Percentiles rank a stretch among this genome's conserved stretches.
These are phyloP conservation scores for Epichloe bromicola DNA, from an alignment of 2,329 filamentous ascomycete genomes.

Conservation along the genomic window DNA sequence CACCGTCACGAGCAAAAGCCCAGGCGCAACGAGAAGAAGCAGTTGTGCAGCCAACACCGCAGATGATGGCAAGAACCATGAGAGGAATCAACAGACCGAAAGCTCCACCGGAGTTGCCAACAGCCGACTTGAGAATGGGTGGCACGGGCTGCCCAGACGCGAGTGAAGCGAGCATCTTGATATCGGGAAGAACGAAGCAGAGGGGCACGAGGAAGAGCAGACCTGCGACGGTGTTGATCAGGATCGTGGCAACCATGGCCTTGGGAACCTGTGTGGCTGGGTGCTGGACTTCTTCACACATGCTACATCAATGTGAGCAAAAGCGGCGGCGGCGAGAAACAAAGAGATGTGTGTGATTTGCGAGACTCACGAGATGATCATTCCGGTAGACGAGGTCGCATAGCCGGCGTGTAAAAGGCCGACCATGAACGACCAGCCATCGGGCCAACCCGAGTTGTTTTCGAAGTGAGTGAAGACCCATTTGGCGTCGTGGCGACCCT, in stretches of 20 bases:
- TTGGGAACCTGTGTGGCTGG: conserved; percentile 57
- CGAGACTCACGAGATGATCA: conserved; percentile 58
- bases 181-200: conserved; percentile 55
- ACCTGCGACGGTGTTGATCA: conserved; percentile 53
- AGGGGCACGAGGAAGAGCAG: conserved; percentile 57
- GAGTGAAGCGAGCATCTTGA: conserved; percentile 39
- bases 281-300: conserved; percentile 60
- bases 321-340: neutral
- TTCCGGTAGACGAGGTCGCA: conserved; percentile 63
- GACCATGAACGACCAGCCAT: conserved; percentile 62
- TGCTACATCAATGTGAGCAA: conserved; percentile 26
- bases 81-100: conserved; percentile 52
- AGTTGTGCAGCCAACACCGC: conserved; percentile 57
- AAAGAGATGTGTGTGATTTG: neutral
- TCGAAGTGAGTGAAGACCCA: conserved; percentile 61
- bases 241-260: conserved; percentile 55
- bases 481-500: conserved; percentile 47
- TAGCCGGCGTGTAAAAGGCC: conserved; percentile 62
- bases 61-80: conserved; percentile 52
- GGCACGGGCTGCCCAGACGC: conserved; percentile 50
- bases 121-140: conserved; percentile 47
- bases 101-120: conserved; percentile 47
- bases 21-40: conserved; percentile 55
- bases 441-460: conserved; percentile 52
- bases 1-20: conserved; percentile 59